A percentile compares a stretch with the other conserved stretches of the same genome.
phyloP scores from a whole-genome alignment of 805 yeast genomes.

The Ogataea minuta region DNA sequence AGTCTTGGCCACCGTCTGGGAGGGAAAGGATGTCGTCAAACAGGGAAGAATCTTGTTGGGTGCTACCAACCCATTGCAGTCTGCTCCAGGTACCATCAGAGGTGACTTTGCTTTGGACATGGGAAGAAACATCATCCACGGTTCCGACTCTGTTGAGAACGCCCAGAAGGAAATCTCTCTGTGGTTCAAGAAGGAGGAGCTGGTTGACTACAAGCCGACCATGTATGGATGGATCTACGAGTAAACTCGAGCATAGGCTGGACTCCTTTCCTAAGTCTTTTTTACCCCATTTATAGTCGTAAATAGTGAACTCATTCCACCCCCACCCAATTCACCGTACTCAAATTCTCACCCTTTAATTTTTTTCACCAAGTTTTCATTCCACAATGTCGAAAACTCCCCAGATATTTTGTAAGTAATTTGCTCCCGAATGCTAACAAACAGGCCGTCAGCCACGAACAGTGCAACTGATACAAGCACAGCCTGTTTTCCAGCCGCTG shows the following conservation, averaged over 20 bases:
- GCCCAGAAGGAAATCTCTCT: constrained; percentile 94
- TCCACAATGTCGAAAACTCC: constrained; percentile 25
- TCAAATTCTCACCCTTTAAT: constrained; percentile 1
- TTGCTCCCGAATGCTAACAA: constrained; percentile 14
- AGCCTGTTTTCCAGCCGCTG: constrained; percentile 38
- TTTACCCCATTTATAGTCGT: neutral
- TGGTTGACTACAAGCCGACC: constrained; percentile 87
- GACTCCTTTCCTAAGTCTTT: neutral
- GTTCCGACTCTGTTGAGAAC: constrained; percentile 98
- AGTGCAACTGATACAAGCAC: constrained; percentile 50
- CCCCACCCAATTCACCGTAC: neutral
- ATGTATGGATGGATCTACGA: constrained; percentile 91
- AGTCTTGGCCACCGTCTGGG: constrained; percentile 99
- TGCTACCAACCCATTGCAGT: constrained; percentile 96
- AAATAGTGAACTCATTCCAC: neutral
- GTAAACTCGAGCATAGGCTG: constrained; percentile 38
- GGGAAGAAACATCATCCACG: constrained; percentile 99
- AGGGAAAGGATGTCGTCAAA: constrained; percentile 99
- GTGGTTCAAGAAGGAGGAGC: constrained; percentile 98
- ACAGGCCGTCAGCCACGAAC: constrained; percentile 56
- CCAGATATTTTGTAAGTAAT: constrained; percentile 28
- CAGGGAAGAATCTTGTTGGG: constrained; percentile 97
- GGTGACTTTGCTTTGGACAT: constrained; percentile 98
- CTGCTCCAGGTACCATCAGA: constrained; percentile 99
- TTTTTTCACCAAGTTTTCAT: constrained; percentile 10